A percentile compares a stretch with the other conserved stretches of the same genome.
Evolutionary conservation across 192 early-diverging fungal species (phyloP).

Genomic region (Chytriomyces sp.): DNA sequence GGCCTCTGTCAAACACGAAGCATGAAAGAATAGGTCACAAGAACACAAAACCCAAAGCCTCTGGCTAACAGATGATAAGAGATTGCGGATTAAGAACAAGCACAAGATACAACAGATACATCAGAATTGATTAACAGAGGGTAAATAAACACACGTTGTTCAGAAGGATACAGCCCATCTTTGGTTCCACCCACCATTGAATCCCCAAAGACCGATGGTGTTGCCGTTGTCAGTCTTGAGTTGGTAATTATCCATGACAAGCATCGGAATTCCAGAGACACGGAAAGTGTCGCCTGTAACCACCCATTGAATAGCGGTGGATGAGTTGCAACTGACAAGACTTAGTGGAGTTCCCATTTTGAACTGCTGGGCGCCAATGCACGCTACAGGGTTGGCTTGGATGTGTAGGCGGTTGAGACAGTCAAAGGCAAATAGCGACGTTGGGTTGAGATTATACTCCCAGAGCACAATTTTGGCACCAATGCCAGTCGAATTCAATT

Average conservation of each 20-base stretch:
- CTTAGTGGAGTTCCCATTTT: neutral
- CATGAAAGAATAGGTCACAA: no score
- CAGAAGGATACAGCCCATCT: neutral
- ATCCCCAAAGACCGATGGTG: neutral
- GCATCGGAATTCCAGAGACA: neutral
- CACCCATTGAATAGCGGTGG: neutral
- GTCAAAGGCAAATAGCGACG: slow-evolving; percentile 7
- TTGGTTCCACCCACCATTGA: slow-evolving; percentile 7
- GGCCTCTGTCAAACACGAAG: no score
- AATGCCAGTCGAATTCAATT: neutral
- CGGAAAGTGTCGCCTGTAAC: neutral
- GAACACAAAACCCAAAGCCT: no score
- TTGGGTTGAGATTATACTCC: neutral
- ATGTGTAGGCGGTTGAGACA: neutral
- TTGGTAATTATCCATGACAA: neutral
- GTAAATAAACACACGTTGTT: no score
- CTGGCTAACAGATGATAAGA: no score
- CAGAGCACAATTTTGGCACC: neutral
- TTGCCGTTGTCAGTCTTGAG: neutral
- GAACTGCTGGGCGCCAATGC: neutral
- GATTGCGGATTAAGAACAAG: no score
- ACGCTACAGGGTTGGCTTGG: neutral
- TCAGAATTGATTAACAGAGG: no score
- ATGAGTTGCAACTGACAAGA: neutral
- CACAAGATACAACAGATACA: no score